Conservation (phyloP, 2,329 filamentous ascomycete species). For the Aquanectria penicillioides region DNA sequence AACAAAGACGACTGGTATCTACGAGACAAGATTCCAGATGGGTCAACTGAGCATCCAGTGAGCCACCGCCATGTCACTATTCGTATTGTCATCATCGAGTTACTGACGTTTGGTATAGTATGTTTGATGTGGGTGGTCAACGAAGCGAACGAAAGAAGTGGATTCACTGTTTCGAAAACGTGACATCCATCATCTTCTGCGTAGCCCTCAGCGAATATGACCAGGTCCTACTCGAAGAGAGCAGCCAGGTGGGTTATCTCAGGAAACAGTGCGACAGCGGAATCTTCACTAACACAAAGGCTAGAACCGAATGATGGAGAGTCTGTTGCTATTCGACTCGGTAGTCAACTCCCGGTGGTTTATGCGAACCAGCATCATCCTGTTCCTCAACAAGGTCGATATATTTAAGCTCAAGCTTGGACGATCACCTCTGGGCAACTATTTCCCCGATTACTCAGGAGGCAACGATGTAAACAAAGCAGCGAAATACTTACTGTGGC, state of each 20-base stretch:
- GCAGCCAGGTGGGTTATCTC: constrained; percentile 79
- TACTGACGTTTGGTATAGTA: constrained; percentile 65
- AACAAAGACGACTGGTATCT: constrained; percentile 99
- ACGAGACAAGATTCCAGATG: constrained; percentile 99
- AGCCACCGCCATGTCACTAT: constrained; percentile 48
- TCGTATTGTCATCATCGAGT: not conserved
- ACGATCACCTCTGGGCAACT: constrained; percentile 89
- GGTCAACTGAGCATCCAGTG: constrained; percentile 98
- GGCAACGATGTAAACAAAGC: constrained; percentile 98
- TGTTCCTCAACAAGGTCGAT: constrained; percentile 99
- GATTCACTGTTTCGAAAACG: constrained; percentile 99
- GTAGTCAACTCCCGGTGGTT: constrained; percentile 99
- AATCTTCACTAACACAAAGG: constrained; percentile 19
- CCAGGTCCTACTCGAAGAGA: constrained; percentile 95
- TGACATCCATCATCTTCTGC: constrained; percentile 99
- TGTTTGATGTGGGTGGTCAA: constrained; percentile 99
- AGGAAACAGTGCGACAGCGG: not conserved
- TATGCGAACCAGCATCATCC: constrained; percentile 97
- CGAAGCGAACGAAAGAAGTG: constrained; percentile 98
- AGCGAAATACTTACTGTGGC: constrained; percentile 96
- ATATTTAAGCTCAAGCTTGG: constrained; percentile 95
- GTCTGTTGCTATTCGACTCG: constrained; percentile 93
- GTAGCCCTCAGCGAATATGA: constrained; percentile 98
- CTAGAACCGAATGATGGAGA: constrained; percentile 99
- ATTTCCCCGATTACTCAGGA: constrained; percentile 97